phyloP scores from a whole-genome alignment of 768 basidiomycete species.

The Rhizopogon salebrosus region DNA sequence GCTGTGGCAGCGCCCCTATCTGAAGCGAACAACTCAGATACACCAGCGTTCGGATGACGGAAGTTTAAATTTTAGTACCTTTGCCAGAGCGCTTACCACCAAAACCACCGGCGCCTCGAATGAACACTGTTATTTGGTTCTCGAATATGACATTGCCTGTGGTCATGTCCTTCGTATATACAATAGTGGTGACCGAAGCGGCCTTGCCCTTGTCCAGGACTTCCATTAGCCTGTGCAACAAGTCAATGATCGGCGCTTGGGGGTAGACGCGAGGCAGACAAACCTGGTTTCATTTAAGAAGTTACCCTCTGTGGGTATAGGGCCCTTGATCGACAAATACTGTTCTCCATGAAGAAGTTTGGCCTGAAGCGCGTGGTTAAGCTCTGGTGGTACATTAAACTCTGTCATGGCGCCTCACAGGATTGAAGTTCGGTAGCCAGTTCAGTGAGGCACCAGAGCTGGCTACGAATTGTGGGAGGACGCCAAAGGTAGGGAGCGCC shows the following conservation, averaged over 20 bases:
- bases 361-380: conserved; percentile 43
- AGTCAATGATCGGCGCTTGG: not conserved
- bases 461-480: conserved; percentile 84
- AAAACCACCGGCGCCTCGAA: conserved; percentile 94
- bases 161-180: conserved; percentile 74
- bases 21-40: conserved; percentile 22
- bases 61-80: conserved; percentile 45
- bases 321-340: conserved; percentile 80
- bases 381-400: not conserved
- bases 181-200: conserved; percentile 76
- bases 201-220: conserved; percentile 92
- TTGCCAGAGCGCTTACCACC: conserved; percentile 83
- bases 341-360: conserved; percentile 99
- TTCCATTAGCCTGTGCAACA: conserved; percentile 54
- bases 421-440: conserved; percentile 94
- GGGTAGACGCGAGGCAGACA: conserved; percentile 10
- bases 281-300: conserved; percentile 72
- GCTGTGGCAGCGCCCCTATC: conserved; percentile 91
- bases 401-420: conserved; percentile 42
- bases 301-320: conserved; percentile 81
- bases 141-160: conserved; percentile 83
- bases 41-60: not conserved
- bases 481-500: conserved; percentile 90
- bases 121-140: conserved; percentile 87
- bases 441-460: conserved; percentile 65